These are phyloP conservation scores for Trypanosomatidae sp. DNA, from an alignment of 208 protist species.

Conservation along the genomic window DNA sequence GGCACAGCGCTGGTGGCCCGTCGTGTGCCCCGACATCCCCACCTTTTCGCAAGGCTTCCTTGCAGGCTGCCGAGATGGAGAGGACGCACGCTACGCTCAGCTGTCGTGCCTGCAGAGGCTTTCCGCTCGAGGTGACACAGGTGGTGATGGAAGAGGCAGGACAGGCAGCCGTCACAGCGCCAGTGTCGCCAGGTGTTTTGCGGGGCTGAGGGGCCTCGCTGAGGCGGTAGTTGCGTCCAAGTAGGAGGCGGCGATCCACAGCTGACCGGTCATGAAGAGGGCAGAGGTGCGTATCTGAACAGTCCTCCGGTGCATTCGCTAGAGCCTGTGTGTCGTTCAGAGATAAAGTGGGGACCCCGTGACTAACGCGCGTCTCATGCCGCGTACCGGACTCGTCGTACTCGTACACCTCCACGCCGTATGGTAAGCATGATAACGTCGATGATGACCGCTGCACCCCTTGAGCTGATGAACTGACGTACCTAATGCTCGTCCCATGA, in stretches of 20 bases:
- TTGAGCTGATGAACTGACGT: neutral
- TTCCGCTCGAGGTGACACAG: neutral
- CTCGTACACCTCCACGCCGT: conserved; percentile 4
- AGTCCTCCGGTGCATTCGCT: neutral
- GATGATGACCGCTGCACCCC: neutral
- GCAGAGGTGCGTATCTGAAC: neutral
- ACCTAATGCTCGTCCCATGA: neutral
- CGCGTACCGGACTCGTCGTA: conserved; percentile 21
- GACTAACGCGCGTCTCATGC: neutral
- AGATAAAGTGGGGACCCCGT: neutral
- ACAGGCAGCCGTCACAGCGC: neutral
- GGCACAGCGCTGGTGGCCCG: neutral
- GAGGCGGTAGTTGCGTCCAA: neutral
- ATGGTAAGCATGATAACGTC: neutral
- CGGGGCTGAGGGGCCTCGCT: neutral
- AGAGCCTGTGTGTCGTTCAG: neutral
- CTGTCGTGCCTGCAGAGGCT: neutral
- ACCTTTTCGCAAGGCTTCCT: neutral
- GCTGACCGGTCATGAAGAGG: neutral
- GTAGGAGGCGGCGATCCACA: neutral
- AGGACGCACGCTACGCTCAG: neutral
- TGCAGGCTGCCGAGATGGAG: conserved; percentile 2
- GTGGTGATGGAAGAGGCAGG: neutral
- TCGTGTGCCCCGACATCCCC: neutral
- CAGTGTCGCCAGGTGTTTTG: neutral